Base-by-base conservation (phyloP, 306 rosid genomes). In the Abrus precatorius region DNA sequence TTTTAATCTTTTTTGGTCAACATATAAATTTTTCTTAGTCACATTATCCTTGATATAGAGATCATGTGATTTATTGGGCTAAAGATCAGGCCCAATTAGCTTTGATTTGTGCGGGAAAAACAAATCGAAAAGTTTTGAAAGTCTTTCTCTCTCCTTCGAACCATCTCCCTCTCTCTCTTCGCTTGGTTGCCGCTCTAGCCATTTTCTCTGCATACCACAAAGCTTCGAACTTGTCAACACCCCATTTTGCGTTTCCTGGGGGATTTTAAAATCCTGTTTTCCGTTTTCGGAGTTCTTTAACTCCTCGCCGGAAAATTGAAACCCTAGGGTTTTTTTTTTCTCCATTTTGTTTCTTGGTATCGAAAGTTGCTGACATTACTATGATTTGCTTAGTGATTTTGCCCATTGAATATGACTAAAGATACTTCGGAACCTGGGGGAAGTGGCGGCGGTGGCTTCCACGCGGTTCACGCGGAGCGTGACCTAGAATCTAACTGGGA, bases 401-500 rank as follows among this genome's bases (percentile, higher is more conserved):
- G 33, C 7, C 81, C 4, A 13, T 5, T 53, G 69, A 77, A 81
- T 80, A 94, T 94, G 98, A 89, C 71, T 82, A 87, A 78, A 70
- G 73, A 72, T 20, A 84, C 36, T 13, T 72, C 75, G 33, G 97
- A 85, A 50, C 75, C 87, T 0, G 78, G 80, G 32, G 71, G 75
- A 29, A 85, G 86, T 44, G 62, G 79, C 5, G 83, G 79, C 12
- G 87, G 77, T 2, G 85, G 85, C 40, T 92, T 89, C 74, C 97
- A 93, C 79, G 80, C 83, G 33, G 87, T 96, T 72, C 97, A 90
- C 72, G 89, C 97, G 1, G 97, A 89, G 91, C 98, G 99, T 53
- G 98, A 96, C 90, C 93, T 87, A 5, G 87, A 81, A 75, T 88
- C 94, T 41, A 96, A 96, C 76, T 96, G 99, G 99, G 99, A 93